phyloP scores from a whole-genome alignment of 2,329 filamentous ascomycete genomes.

The Sphaerulina musiva region DNA sequence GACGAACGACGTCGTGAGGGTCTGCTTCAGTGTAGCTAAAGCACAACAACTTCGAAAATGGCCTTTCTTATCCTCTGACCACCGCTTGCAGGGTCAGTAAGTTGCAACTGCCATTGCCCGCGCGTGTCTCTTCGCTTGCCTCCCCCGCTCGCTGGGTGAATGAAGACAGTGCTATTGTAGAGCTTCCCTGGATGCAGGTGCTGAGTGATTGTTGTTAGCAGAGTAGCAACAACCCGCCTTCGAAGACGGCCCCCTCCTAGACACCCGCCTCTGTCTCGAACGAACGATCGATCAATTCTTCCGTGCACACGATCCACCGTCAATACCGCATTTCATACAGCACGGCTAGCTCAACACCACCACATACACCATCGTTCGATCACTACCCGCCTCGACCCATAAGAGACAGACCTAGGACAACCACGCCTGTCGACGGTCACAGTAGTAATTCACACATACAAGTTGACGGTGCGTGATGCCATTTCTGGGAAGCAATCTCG shows the following conservation, averaged over 20 bases:
- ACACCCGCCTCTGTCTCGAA: background rate
- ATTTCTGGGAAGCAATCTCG: conserved; percentile 5
- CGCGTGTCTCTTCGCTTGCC: background rate
- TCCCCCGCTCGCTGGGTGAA: background rate
- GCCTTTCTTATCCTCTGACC: conserved; percentile 15
- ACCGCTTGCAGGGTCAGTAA: conserved; percentile 5
- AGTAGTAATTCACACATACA: background rate
- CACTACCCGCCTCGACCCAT: background rate
- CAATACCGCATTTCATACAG: background rate
- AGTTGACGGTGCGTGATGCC: conserved; percentile 4
- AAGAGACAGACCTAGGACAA: background rate
- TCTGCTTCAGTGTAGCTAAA: conserved; percentile 13
- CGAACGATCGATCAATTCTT: background rate
- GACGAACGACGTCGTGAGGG: background rate
- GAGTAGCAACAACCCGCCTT: conserved; percentile 1
- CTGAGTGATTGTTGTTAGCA: background rate
- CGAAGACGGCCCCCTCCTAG: background rate
- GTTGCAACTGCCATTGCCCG: background rate
- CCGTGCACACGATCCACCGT: background rate
- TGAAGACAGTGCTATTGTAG: background rate
- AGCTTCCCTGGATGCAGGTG: background rate
- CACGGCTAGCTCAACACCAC: background rate
- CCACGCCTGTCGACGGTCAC: background rate
- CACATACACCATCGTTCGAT: background rate
- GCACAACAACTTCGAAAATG: conserved; percentile 16